Conservation (phyloP, 2,329 filamentous ascomycete genomes). For the Fusarium buharicum region DNA sequence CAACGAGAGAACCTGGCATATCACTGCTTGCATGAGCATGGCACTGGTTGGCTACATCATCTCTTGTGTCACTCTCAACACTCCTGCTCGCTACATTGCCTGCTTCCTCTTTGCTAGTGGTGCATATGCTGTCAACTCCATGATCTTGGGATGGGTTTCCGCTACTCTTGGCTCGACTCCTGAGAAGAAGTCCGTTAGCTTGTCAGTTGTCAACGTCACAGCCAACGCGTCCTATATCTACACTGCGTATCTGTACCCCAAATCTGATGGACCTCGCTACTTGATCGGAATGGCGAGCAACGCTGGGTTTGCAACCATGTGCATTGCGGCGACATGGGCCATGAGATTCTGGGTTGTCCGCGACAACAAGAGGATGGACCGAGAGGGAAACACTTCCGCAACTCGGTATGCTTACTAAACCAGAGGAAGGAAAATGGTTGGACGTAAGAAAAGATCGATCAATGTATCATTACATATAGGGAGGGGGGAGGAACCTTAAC, state of each 20-base stretch:
- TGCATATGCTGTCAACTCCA: slow-evolving; percentile 57
- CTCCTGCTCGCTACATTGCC: slow-evolving; percentile 52
- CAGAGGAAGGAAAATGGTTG: too few species aligned
- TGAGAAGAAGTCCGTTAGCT: slow-evolving; percentile 59
- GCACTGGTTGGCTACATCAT: slow-evolving; percentile 56
- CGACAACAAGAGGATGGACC: too few species aligned
- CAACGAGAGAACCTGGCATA: slow-evolving; percentile 43
- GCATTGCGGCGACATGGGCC: too few species aligned
- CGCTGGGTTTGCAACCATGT: neutral
- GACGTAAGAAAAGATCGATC: too few species aligned
- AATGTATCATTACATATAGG: too few species aligned
- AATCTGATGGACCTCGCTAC: slow-evolving; percentile 1
- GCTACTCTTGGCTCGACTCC: slow-evolving; percentile 57
- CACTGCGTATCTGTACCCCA: slow-evolving; percentile 59
- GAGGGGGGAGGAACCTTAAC: too few species aligned
- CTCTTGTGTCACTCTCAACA: slow-evolving; percentile 51
- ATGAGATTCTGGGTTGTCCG: neutral
- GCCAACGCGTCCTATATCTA: slow-evolving; percentile 58
- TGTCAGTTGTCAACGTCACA: slow-evolving; percentile 60
- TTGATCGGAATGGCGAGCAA: slow-evolving; percentile 12
- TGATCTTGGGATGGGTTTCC: slow-evolving; percentile 58
- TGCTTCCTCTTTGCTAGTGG: slow-evolving; percentile 55
- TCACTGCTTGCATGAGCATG: slow-evolving; percentile 52
- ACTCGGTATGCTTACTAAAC: too few species aligned
- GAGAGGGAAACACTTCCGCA: too few species aligned